Conservation (phyloP, 2,329 filamentous ascomycete species). For the Hypomyces rosellus region DNA sequence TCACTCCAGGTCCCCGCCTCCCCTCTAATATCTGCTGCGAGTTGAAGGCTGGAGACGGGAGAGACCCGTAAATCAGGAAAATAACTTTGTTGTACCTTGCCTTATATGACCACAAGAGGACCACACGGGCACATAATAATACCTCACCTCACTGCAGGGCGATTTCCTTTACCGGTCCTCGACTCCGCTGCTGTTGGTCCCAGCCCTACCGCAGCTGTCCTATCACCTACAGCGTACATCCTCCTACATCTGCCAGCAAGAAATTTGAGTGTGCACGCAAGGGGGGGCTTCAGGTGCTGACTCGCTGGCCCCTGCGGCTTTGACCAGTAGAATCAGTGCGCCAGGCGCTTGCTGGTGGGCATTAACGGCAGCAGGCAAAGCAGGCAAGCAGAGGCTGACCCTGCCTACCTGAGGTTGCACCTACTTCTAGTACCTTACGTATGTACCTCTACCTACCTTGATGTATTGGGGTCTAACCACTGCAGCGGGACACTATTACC, state of each 20-base stretch:
- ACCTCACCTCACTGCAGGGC: neutral
- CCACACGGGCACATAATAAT: neutral
- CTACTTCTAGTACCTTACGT: too few species aligned
- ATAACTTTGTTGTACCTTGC: neutral
- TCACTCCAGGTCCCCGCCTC: too few species aligned
- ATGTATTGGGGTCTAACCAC: too few species aligned
- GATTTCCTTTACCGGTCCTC: constrained; percentile 4
- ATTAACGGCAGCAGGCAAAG: too few species aligned
- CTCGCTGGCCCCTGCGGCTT: constrained; percentile 19
- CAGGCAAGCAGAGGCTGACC: too few species aligned
- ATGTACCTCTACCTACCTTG: too few species aligned
- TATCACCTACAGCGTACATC: constrained; percentile 1
- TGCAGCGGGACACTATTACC: too few species aligned
- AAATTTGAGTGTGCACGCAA: neutral
- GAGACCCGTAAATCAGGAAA: neutral
- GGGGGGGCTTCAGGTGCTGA: constrained; percentile 18
- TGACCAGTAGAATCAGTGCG: constrained; percentile 29
- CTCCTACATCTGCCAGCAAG: neutral
- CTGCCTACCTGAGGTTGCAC: too few species aligned
- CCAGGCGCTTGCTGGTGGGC: constrained; percentile 27
- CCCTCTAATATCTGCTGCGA: too few species aligned
- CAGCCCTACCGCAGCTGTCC: constrained; percentile 1
- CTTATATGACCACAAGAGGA: neutral
- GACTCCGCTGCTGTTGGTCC: neutral
- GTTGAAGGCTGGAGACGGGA: neutral